Base-by-base conservation (phyloP, 192 early-diverging fungal genomes). In the Coemansia reversa region DNA sequence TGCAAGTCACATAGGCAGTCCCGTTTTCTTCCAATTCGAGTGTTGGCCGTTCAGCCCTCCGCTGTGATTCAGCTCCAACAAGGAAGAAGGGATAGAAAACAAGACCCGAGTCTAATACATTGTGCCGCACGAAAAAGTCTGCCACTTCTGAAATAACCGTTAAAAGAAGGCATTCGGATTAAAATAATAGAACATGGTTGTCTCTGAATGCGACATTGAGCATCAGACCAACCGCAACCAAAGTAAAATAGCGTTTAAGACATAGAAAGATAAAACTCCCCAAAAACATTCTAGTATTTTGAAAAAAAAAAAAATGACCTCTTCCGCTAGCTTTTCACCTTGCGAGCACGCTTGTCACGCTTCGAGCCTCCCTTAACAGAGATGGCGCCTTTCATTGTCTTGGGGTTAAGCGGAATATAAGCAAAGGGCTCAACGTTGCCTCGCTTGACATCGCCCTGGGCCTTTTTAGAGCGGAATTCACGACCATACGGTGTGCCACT, bases 341-440 rank as follows among this genome's bases (percentile, higher is more conserved):
- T 49, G 66, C 66, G 78, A 16, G 22, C 33, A 29, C 78, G 78
- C 73, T 81, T 81, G 50, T 74, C 69, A 69, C 66, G 68, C 62
- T 81, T 81, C 45, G 65, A 69, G 49, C 65, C 72, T 50, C 73
- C 73, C 69, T 81, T 81, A 52, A 81, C 53, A 20, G 57, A 51
- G 25, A 74, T 42, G 28, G 69, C 52, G 32, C 78, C 78, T 67
- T 66, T 81, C 78, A 81, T 81, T 53, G 48, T 68, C 73, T 75
- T 75, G 25, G 79, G 79, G 8, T 73, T 82, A 51, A 99, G 83
- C 61, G 97, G 96, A 48, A 99, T 87, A 69, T 98, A 99, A n/a
- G 94, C 93, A 69, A 86, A 95, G 29, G 97, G 97, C 81, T 98
- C 95, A 5, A 92, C 82, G 67, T 86, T 88, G 48, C 90, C 92